These are phyloP conservation scores for Blepharisma japonicum DNA, from an alignment of 73 alveolate species.

Conservation along the genomic window DNA sequence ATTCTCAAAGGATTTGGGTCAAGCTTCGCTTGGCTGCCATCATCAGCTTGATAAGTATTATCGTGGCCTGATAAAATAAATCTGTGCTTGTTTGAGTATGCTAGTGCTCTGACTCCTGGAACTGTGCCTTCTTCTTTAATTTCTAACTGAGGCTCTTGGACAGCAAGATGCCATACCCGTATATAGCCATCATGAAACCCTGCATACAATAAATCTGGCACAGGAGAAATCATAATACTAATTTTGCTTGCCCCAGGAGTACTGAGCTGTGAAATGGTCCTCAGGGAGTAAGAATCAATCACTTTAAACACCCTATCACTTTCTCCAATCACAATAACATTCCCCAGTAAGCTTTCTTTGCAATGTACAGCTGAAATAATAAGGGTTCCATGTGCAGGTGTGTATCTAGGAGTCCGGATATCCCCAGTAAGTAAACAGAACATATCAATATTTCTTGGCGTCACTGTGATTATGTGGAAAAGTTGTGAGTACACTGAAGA, in stretches of 20 bases:
- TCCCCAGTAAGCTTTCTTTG: neutral
- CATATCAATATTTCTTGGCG: conserved; percentile 8
- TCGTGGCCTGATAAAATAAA: neutral
- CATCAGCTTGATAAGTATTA: neutral
- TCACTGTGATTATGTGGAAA: neutral
- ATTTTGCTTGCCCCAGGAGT: neutral
- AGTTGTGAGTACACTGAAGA: neutral
- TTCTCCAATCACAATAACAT: neutral
- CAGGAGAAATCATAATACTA: conserved; percentile 5
- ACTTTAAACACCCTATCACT: neutral
- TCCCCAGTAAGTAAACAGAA: conserved; percentile 28
- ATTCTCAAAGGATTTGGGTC: conserved; percentile 1
- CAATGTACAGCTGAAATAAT: neutral
- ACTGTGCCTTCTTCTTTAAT: neutral
- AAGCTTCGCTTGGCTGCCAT: conserved; percentile 12
- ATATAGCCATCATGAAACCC: conserved; percentile 1
- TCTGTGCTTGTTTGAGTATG: neutral
- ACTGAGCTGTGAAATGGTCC: neutral
- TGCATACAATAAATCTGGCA: conserved; percentile 20
- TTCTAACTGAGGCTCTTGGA: neutral
- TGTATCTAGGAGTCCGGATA: neutral
- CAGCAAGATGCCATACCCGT: conserved; percentile 7
- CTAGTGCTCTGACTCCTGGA: neutral
- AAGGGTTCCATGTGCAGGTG: neutral
- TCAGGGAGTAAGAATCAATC: conserved; percentile 17